Base-by-base conservation (phyloP, 2,329 filamentous ascomycete genomes). In the Diplodia corticola region DNA sequence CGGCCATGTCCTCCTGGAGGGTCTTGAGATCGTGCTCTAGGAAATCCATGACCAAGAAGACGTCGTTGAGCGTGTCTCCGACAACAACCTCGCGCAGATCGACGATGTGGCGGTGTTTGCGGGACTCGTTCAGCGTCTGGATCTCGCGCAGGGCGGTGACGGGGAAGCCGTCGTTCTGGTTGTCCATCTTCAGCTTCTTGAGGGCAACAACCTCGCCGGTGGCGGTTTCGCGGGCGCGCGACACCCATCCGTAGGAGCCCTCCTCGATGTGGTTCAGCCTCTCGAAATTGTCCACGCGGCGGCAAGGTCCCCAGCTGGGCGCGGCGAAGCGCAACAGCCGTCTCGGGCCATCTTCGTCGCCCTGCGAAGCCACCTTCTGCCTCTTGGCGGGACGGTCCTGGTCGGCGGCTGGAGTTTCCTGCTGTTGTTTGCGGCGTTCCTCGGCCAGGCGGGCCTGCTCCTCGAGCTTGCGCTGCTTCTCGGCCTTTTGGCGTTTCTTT, bases 191-290 rank as follows among this genome's bases (percentile, higher is more conserved):
- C 66, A 98, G 84, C 75, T 93, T 90, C 83, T 99, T 99, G 70
- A 99, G 82, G 15, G 95, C 95, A 22, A 98, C 93, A 6, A 99
- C 85, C 66, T 89, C 86, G 37, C 91, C 91, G 0, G 91, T 94
- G 4, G 83, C 80, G 35, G 85, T 82, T 72, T 96, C 90, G 68
- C 85, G 89, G 13, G 93, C 95, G 67, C 95, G 86, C 64, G 93
- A 93, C 4, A 99, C 95, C 86, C 89, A 94, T 53, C 95, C 95
- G 78, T 99, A 99, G 9, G 93, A 93, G 40, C 95, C 95, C 81
- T 99, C 95, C 78, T 98, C 95, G 73, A 99, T 99, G 76, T 95
- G 91, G 78, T 99, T 99, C 66, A 99, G 83, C 71, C 91, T 91
- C 73, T 97, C 91, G 80, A 93, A 99, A 74, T 92, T 89, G 74